Evolutionary conservation across 371 early-diverging fungal genomes (phyloP).

Genomic region (Aphelidium insulamus): DNA sequence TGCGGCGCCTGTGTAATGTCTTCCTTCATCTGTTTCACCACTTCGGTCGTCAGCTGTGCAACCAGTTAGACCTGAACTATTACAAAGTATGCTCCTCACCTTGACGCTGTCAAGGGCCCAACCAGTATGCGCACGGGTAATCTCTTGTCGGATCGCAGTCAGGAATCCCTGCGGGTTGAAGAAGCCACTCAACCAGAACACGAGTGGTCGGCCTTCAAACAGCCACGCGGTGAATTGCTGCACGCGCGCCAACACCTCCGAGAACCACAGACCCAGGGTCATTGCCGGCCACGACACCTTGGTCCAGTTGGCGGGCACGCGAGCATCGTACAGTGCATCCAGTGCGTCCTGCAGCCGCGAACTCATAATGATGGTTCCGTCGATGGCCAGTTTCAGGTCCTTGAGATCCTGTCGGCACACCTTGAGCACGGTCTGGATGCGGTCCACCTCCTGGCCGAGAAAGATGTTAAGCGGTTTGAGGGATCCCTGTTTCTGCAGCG

Average conservation of each 20-base stretch:
- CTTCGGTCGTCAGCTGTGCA: constrained; percentile 19
- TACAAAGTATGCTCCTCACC: constrained; percentile 6
- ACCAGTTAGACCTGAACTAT: neutral
- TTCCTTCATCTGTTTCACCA: constrained; percentile 37
- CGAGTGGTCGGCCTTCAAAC: constrained; percentile 25
- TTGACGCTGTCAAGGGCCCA: constrained; percentile 33
- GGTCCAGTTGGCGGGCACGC: constrained; percentile 23
- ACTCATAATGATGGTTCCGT: constrained; percentile 26
- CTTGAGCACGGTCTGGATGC: constrained; percentile 24
- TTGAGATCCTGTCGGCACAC: constrained; percentile 17
- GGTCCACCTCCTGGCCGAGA: constrained; percentile 29
- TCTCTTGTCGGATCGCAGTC: constrained; percentile 34
- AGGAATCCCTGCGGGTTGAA: constrained; percentile 36
- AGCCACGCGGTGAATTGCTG: constrained; percentile 28
- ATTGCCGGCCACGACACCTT: constrained; percentile 24
- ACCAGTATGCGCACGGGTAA: constrained; percentile 23
- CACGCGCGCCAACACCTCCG: constrained; percentile 18
- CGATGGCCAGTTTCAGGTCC: constrained; percentile 29
- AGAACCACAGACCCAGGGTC: constrained; percentile 28
- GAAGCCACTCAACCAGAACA: constrained; percentile 29
- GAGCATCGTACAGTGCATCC: constrained; percentile 26
- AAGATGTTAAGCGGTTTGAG: constrained; percentile 31
- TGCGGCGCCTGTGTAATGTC: constrained; percentile 25
- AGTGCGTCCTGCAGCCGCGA: constrained; percentile 23
- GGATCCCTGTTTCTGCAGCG: constrained; percentile 20